A percentile compares a stretch with the other conserved stretches of the same genome.
Evolutionary conservation across 495 filamentous ascomycete species (phyloP).

Genomic region (Glutinoglossum americanum): DNA sequence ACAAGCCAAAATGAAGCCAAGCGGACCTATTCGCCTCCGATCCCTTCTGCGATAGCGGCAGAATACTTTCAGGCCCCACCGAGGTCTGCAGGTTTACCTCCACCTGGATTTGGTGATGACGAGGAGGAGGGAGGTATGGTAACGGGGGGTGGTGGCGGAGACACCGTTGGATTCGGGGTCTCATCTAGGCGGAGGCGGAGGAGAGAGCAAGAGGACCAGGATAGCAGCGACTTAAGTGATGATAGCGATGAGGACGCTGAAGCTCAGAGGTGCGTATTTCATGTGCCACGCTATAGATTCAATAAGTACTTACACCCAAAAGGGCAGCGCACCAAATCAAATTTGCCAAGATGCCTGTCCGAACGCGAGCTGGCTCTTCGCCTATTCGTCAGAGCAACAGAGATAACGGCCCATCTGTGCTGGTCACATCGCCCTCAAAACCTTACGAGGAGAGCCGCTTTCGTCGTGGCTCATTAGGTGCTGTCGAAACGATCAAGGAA

Average conservation of each 20-base stretch:
- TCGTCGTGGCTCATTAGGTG: conserved; percentile 54
- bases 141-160: conserved; percentile 45
- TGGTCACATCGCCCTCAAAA: conserved; percentile 22
- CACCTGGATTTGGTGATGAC: conserved; percentile 44
- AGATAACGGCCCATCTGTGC: conserved; percentile 19
- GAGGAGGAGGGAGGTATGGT: conserved; percentile 66
- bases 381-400: conserved; percentile 42
- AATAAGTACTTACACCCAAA: background rate
- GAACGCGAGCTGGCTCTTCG: conserved; percentile 68
- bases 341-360: conserved; percentile 85
- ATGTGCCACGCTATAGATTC: background rate
- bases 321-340: conserved; percentile 63
- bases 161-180: conserved; percentile 45
- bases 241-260: conserved; percentile 86
- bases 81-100: conserved; percentile 24
- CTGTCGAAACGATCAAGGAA: conserved; percentile 51
- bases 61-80: conserved; percentile 76
- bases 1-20: conserved; percentile 56
- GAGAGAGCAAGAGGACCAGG: conserved; percentile 77
- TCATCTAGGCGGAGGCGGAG: conserved; percentile 28
- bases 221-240: conserved; percentile 90
- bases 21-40: conserved; percentile 86
- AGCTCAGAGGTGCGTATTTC: conserved; percentile 11
- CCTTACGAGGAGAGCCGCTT: conserved; percentile 26
- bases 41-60: conserved; percentile 69